These are phyloP conservation scores for Tinospora cordifolia DNA, from an alignment of 164 flowering plant genomes.

Conservation along the genomic window DNA sequence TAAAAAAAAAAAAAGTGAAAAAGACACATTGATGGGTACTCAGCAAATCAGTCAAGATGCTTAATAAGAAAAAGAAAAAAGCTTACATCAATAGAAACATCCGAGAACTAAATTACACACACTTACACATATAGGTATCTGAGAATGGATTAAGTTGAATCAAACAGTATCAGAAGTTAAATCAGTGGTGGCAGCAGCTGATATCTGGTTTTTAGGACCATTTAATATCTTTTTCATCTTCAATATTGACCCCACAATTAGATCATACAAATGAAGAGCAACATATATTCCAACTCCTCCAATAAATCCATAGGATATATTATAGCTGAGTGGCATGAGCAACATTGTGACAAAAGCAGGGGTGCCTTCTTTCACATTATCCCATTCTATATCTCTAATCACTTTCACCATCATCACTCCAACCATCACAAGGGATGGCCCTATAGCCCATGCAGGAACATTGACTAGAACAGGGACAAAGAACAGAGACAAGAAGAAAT, in stretches of 20 bases:
- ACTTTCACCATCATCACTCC: conserved; percentile 85
- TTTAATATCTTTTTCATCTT: conserved; percentile 35
- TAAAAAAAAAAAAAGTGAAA: not conserved
- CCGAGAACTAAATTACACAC: not conserved
- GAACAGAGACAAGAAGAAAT: conserved; percentile 53
- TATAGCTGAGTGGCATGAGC: conserved; percentile 80
- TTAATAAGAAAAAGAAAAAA: not conserved
- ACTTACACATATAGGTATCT: not conserved
- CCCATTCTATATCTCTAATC: conserved; percentile 76
- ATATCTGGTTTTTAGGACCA: conserved; percentile 56
- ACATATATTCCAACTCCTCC: conserved; percentile 69
- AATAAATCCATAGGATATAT: conserved; percentile 69
- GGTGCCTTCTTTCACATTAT: conserved; percentile 43
- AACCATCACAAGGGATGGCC: conserved; percentile 72
- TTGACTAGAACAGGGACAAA: conserved; percentile 58
- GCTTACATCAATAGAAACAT: not conserved
- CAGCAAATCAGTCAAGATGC: not conserved
- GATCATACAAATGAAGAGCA: conserved; percentile 49
- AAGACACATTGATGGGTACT: not conserved
- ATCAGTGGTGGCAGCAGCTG: conserved; percentile 34
- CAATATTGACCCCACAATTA: conserved; percentile 15
- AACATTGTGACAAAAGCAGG: conserved; percentile 79
- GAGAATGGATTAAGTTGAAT: not conserved
- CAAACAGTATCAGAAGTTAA: conserved; percentile 19
- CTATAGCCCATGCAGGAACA: conserved; percentile 89